Evolutionary conservation across 257 asterid genomes (phyloP), one percentile per base, ranked within the genome.

Genomic region (Salvia hispanica): DNA sequence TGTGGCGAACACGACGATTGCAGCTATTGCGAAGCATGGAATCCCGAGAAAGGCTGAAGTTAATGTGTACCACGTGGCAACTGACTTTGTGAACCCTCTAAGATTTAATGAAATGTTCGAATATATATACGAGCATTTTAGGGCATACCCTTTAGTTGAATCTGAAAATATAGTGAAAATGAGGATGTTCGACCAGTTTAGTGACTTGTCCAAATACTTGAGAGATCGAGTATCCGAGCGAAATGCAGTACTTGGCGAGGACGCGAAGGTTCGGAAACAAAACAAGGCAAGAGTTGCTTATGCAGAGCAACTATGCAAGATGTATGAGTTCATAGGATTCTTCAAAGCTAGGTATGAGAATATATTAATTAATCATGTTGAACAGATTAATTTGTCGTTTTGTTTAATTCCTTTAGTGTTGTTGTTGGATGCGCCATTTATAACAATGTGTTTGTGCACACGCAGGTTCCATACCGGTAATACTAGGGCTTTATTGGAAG

Each of bases 1-100:
- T 77, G 81, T 81, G 63, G 81, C 54, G 2, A 81, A 75, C 44
- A 77, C 83, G 53, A 75, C 78, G 1, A 71, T 81, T 37, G 85
- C 81, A 18, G 83, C 85, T 2, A 72, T 77, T 13, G 85, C 85
- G 1, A 81, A 80, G 21, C 72, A 80, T 33, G 85, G 85, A 44
- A 25, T 46, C 1, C 1, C 10, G 36, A 59, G 61, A 7, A 72
- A 52, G 61, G 14, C 74, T 12, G 9, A 68, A 0, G 0, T 72
- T 63, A 72, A 62, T 11, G 64, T 79, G 5, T 79, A 79, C 75
- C 80, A 79, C 11, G 63, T 67, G 50, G 71, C 71, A 5, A 64
- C 83, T 1, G 62, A 60, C 46, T 53, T 16, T 9, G 60, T 63
- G 31, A 79, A 79, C 28, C 83, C 80, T 7, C 9, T 76, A 36